Base-by-base conservation (phyloP, 2,329 filamentous ascomycete genomes). In the Colletotrichum falcatum region DNA sequence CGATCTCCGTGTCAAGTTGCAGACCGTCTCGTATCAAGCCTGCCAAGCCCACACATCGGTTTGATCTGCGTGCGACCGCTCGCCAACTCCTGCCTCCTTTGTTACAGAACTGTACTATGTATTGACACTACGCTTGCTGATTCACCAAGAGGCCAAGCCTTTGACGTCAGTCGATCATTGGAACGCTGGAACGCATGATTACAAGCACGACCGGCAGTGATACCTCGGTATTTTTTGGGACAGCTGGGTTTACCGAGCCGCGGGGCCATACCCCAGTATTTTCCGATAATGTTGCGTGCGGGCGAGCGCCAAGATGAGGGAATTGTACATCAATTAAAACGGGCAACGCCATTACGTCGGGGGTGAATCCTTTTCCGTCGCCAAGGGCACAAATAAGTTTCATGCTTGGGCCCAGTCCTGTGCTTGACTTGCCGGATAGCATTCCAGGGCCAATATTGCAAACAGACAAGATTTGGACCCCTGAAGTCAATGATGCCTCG, bases 61-160 rank as follows among this genome's bases (percentile, higher is more conserved):
- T 51, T 65, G 66, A 60, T 69, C 66, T 48, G 35, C 66, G 23
- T 23, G 51, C 61, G 37, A 54, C 61, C 65, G 61, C 66, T 69
- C 66, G 61, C 37, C 66, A 65, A 69, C 46, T 69, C 66, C 60
- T 62, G 60, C 60, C 46, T 28, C 60, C 18, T 30, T 23, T 61
- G 33, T 56, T 55, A 42, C 62, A 61, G 55, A 18, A 56, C 42
- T 55, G 39, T 61, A n/a, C n/a, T n/a, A n/a, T n/a, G n/a, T n/a
- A n/a, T n/a, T n/a, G n/a, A n/a, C n/a, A n/a, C n/a, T n/a, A 56
- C 55, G 49, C 66, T 66, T 51, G 60, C 20, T 49, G 44, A 48
- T 49, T 11, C 9, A 6, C 39, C 61, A 16, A 66, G 48, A 23
- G 26, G 37, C 28, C 48, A 39, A 23, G 49, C 55, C 20, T 49